A percentile compares a stretch with the other conserved stretches of the same genome.
Evolutionary conservation across 2,329 filamentous ascomycete species (phyloP).

Genomic region (Pyrenophora tritici-repentis): DNA sequence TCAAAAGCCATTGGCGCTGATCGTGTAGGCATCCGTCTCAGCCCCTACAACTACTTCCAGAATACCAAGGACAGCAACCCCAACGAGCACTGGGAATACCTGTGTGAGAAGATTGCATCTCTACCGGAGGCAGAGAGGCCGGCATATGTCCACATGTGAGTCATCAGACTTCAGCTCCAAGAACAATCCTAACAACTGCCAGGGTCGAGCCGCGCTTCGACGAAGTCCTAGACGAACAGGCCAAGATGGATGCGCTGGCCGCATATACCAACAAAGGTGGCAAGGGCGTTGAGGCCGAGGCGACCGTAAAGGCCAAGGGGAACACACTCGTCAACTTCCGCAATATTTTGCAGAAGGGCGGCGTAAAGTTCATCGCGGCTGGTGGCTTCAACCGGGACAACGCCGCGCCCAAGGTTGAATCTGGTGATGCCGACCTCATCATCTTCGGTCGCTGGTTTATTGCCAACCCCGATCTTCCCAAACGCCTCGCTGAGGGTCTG

Average conservation of each 20-base stretch:
- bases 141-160: conserved; percentile 46
- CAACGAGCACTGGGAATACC: conserved; percentile 52
- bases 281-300: conserved; percentile 41
- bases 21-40: conserved; percentile 40
- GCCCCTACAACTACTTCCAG: conserved; percentile 46
- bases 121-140: conserved; percentile 37
- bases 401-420: conserved; percentile 56
- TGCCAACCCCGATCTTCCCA: conserved; percentile 54
- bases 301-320: conserved; percentile 28
- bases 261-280: conserved; percentile 37
- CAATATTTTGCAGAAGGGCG: conserved; percentile 53
- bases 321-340: conserved; percentile 47
- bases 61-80: conserved; percentile 53
- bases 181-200: conserved; percentile 8
- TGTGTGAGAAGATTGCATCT: conserved; percentile 50
- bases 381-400: conserved; percentile 61
- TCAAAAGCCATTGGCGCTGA: conserved; percentile 42
- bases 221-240: conserved; percentile 44
- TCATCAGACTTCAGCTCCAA: background rate
- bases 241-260: conserved; percentile 47
- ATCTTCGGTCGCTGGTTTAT: conserved; percentile 55
- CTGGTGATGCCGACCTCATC: conserved; percentile 46
- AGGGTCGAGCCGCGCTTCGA: conserved; percentile 48
- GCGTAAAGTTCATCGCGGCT: conserved; percentile 61
- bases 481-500: conserved; percentile 48